phyloP scores from a whole-genome alignment of 345 rosid genomes.

The Heritiera fomes region DNA sequence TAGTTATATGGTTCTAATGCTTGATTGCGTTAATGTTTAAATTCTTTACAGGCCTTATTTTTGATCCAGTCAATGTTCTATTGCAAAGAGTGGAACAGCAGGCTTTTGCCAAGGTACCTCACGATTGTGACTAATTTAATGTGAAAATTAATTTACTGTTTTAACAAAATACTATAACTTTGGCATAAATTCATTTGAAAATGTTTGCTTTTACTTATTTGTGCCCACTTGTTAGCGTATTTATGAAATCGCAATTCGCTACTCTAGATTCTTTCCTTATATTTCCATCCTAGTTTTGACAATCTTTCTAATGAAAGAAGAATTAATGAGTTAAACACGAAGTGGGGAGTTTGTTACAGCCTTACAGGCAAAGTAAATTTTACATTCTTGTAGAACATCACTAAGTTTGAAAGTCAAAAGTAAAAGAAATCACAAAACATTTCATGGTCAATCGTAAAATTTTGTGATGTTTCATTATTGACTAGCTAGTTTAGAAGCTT shows the following conservation, averaged over 20 bases:
- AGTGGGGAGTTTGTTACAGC: no score
- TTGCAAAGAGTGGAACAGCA: constrained; percentile 69
- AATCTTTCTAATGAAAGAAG: neutral
- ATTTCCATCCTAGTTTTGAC: neutral
- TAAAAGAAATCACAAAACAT: neutral
- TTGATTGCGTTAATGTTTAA: constrained; percentile 8
- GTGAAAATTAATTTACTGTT: neutral
- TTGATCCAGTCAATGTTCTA: constrained; percentile 65
- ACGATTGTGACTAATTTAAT: neutral
- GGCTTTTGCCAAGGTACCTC: constrained; percentile 68
- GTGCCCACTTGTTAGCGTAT: neutral
- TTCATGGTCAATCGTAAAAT: neutral
- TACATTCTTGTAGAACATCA: neutral
- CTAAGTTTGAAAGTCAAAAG: neutral
- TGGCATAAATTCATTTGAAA: neutral
- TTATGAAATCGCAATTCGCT: neutral
- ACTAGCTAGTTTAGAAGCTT: constrained; percentile 5
- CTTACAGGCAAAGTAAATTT: neutral
- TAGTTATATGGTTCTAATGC: neutral
- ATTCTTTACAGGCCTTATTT: constrained; percentile 57
- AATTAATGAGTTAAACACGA: neutral
- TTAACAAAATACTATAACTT: neutral
- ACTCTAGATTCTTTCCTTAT: neutral
- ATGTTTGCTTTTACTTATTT: neutral
- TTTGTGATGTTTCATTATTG: neutral